These are phyloP conservation scores for Suhomyces sp. DNA, from an alignment of 805 yeast species.

Conservation along the genomic window DNA sequence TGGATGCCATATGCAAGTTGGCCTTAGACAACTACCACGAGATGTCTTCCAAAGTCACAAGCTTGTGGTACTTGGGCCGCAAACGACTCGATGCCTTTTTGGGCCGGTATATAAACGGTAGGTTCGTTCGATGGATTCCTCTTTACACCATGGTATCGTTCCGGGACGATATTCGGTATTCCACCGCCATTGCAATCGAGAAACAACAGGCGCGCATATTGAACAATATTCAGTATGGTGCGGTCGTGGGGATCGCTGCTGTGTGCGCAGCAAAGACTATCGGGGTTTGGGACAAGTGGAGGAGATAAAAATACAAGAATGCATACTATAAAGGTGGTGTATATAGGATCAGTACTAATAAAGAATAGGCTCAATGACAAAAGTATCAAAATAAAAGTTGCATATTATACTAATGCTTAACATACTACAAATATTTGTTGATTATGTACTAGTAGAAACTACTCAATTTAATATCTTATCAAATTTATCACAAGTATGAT, in stretches of 20 bases:
- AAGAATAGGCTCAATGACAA: too few species aligned
- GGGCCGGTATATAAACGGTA: conserved; percentile 54
- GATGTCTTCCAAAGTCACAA: conserved; percentile 79
- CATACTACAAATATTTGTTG: too few species aligned
- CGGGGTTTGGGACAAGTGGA: conserved; percentile 6
- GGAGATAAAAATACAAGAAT: neutral
- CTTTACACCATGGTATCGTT: conserved; percentile 91
- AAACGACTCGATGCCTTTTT: conserved; percentile 67
- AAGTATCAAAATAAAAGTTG: too few species aligned
- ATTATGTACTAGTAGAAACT: too few species aligned
- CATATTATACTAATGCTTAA: too few species aligned
- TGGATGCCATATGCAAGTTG: conserved; percentile 70
- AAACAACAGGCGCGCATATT: conserved; percentile 55
- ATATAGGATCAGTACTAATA: neutral
- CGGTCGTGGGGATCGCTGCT: conserved; percentile 7
- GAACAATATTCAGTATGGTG: conserved; percentile 22
- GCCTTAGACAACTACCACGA: conserved; percentile 81
- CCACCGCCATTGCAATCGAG: conserved; percentile 58
- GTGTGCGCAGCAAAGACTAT: conserved; percentile 7
- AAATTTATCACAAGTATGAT: too few species aligned
- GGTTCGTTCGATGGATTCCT: conserved; percentile 63
- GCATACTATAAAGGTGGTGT: neutral
- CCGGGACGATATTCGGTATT: conserved; percentile 75
- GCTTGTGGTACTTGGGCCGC: conserved; percentile 56
- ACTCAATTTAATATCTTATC: too few species aligned